Percentiles rank a stretch among this genome's conserved stretches.
These are phyloP conservation scores for Sapria himalayana DNA, from an alignment of 345 rosid genomes.

Conservation along the genomic window DNA sequence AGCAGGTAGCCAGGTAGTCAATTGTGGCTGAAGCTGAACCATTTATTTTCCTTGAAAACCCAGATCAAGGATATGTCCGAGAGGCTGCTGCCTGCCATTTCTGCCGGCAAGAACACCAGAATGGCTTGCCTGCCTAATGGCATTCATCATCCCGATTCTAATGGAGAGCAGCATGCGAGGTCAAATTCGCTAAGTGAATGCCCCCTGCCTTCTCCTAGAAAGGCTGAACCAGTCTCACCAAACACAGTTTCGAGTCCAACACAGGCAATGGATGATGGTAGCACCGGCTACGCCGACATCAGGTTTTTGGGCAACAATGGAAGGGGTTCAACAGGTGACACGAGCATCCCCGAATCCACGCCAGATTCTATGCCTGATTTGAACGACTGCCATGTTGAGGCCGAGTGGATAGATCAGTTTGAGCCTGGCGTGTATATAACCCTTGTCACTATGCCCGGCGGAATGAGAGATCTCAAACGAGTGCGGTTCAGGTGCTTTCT, in stretches of 20 bases:
- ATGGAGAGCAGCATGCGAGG: conserved; percentile 43
- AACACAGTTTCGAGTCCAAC: conserved; percentile 22
- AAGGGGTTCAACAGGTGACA: conserved; percentile 15
- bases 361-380: conserved; percentile 21
- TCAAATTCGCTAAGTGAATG: conserved; percentile 34
- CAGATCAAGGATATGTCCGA: conserved; percentile 89
- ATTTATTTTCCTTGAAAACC: no score
- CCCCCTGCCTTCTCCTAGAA: conserved; percentile 26
- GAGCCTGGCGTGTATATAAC: conserved; percentile 92
- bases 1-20: no score
- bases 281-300: conserved; percentile 21
- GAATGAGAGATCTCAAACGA: conserved; percentile 94
- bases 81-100: conserved; percentile 51
- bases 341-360: conserved; percentile 27
- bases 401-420: conserved; percentile 89
- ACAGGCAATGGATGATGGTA: conserved; percentile 22
- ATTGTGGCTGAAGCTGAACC: no score
- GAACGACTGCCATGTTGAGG: conserved; percentile 39
- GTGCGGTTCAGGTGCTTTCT: conserved; percentile 81
- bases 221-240: conserved; percentile 14
- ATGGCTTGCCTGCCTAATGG: conserved; percentile 36
- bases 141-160: conserved; percentile 24
- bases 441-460: conserved; percentile 61
- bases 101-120: conserved; percentile 30
- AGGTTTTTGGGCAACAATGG: conserved; percentile 25